These are phyloP conservation scores for Fusarium stilboides DNA, from an alignment of 2,329 filamentous ascomycete species.

Conservation along the genomic window DNA sequence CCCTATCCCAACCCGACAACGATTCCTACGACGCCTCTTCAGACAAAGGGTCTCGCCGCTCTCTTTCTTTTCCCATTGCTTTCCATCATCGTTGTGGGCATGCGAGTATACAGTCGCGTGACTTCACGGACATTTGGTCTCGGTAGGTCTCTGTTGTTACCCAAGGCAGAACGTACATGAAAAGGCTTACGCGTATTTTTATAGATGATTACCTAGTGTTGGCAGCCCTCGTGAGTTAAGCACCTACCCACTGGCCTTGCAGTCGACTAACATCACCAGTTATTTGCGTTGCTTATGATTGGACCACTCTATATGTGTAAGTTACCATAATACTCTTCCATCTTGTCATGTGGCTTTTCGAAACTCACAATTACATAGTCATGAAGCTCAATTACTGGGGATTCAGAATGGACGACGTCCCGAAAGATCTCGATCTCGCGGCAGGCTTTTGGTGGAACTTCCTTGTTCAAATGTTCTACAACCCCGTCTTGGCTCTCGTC, in stretches of 20 bases:
- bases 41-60: slow-evolving; percentile 50
- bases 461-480: slow-evolving; percentile 60
- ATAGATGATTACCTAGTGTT: slow-evolving; percentile 37
- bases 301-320: slow-evolving; percentile 40
- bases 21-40: slow-evolving; percentile 54
- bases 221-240: slow-evolving; percentile 21
- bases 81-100: slow-evolving; percentile 46
- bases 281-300: slow-evolving; percentile 39
- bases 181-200: not conserved
- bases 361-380: not conserved
- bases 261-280: slow-evolving; percentile 8
- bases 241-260: fast-evolving
- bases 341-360: fast-evolving
- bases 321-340: not conserved
- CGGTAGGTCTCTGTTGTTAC: slow-evolving; percentile 21
- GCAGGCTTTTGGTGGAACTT: slow-evolving; percentile 56
- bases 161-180: not conserved
- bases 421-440: slow-evolving; percentile 37
- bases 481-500: slow-evolving; percentile 61
- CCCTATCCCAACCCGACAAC: slow-evolving; percentile 47
- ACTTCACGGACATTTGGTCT: slow-evolving; percentile 49
- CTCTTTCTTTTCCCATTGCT: slow-evolving; percentile 54
- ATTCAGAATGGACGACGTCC: slow-evolving; percentile 45
- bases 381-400: slow-evolving; percentile 56
- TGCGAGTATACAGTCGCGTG: slow-evolving; percentile 51